Evolutionary conservation across 2,329 filamentous ascomycete species (phyloP).

Genomic region (Pseudogymnoascus sp.): DNA sequence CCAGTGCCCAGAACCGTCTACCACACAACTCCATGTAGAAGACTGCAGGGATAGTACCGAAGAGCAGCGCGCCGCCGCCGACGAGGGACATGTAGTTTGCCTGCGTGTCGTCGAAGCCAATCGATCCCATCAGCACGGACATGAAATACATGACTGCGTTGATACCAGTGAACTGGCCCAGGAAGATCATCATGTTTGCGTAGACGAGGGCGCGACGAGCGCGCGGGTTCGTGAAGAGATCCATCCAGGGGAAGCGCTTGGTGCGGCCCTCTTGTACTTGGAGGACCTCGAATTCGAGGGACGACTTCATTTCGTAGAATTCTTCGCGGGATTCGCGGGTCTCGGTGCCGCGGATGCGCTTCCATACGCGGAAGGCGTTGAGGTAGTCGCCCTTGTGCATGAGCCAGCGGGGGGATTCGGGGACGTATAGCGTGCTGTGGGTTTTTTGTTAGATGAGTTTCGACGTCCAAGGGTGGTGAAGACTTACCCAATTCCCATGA

Average conservation of each 20-base stretch:
- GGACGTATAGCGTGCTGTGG: constrained; percentile 58
- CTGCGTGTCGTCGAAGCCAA: constrained; percentile 56
- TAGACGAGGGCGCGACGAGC: constrained; percentile 60
- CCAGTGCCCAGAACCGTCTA: constrained; percentile 67
- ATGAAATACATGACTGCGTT: constrained; percentile 70
- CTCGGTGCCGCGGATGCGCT: constrained; percentile 58
- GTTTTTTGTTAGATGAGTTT: neutral
- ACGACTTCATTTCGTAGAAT: constrained; percentile 65
- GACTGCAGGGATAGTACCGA: constrained; percentile 62
- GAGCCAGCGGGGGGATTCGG: constrained; percentile 60
- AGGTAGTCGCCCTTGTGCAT: constrained; percentile 58
- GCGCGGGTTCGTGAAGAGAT: constrained; percentile 64
- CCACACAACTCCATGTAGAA: constrained; percentile 67
- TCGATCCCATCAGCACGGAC: constrained; percentile 57
- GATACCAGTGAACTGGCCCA: constrained; percentile 65
- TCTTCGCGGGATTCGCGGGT: constrained; percentile 55
- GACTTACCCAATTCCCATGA: constrained; percentile 37
- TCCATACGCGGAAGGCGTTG: constrained; percentile 63
- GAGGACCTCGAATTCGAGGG: constrained; percentile 50
- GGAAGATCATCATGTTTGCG: constrained; percentile 62
- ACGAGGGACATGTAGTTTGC: constrained; percentile 70
- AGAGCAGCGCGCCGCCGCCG: constrained; percentile 57
- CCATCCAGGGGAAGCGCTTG: constrained; percentile 60
- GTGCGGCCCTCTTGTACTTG: constrained; percentile 43
- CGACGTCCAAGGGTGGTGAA: neutral